A percentile compares a stretch with the other conserved stretches of the same genome.
Evolutionary conservation across 805 yeast genomes (phyloP).

Genomic region (Kuraishia capsulata): DNA sequence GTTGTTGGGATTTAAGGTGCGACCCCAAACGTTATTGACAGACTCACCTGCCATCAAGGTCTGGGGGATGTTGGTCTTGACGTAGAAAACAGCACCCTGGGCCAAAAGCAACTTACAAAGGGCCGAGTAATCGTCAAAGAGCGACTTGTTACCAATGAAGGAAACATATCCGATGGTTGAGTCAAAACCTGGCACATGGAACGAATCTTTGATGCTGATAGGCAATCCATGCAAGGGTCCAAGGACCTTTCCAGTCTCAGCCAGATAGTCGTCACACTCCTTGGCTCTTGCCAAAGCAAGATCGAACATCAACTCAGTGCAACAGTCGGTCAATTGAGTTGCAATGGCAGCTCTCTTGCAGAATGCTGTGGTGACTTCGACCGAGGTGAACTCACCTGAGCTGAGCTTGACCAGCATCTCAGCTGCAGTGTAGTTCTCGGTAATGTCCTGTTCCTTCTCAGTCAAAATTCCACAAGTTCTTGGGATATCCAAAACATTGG

Average conservation of each 20-base stretch:
- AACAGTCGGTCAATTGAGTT: conserved; percentile 16
- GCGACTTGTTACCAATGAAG: conserved; percentile 3
- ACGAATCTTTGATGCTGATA: conserved; percentile 46
- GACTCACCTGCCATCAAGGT: conserved; percentile 55
- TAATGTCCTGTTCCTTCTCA: conserved; percentile 7
- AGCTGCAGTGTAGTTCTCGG: conserved; percentile 6
- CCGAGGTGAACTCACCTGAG: conserved; percentile 21
- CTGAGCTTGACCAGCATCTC: conserved; percentile 1
- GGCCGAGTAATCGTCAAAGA: conserved; percentile 4
- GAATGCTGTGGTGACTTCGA: conserved; percentile 27
- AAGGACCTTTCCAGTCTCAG: conserved; percentile 3
- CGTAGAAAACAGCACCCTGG: conserved; percentile 32
- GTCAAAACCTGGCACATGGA: conserved; percentile 26
- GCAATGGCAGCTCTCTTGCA: conserved; percentile 29
- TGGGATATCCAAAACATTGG: conserved; percentile 7
- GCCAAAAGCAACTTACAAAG: conserved; percentile 11
- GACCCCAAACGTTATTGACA: conserved; percentile 39
- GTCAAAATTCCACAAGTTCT: conserved; percentile 6
- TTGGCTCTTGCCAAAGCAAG: conserved; percentile 13
- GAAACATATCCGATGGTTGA: conserved; percentile 10
- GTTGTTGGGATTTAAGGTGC: conserved; percentile 41
- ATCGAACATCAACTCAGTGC: conserved; percentile 14
- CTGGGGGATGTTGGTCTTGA: conserved; percentile 50
- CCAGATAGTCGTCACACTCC: conserved; percentile 8
- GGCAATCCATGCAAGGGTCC: conserved; percentile 18